Percentiles rank a stretch among this genome's conserved stretches.
These are phyloP conservation scores for Pogostemon cablin DNA, from an alignment of 257 asterid genomes.

Conservation along the genomic window DNA sequence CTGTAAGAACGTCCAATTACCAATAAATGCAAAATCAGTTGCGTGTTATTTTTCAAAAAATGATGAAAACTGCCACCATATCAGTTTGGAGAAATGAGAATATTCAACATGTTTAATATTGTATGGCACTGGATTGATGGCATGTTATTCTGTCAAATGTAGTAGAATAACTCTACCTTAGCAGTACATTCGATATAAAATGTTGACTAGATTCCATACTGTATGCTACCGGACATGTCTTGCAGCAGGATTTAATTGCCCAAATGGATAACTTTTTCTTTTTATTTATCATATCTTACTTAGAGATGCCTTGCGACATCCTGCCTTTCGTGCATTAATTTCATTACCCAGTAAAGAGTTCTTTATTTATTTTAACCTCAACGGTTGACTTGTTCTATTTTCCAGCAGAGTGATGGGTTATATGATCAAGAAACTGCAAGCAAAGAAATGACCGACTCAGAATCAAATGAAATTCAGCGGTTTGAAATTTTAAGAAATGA, in stretches of 20 bases:
- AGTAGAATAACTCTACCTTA: conserved; percentile 3
- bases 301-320: conserved; percentile 12
- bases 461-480: conserved; percentile 70
- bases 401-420: conserved; percentile 52
- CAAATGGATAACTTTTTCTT: background rate
- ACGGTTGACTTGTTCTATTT: conserved; percentile 17
- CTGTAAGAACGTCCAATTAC: background rate
- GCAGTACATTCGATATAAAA: conserved; percentile 17
- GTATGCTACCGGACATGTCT: conserved; percentile 16
- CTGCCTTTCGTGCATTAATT: conserved; percentile 12
- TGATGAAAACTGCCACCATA: background rate
- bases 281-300: background rate
- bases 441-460: conserved; percentile 48
- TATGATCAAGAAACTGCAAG: conserved; percentile 47
- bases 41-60: conserved; percentile 13
- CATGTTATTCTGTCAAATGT: conserved; percentile 18
- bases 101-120: conserved; percentile 14
- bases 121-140: conserved; percentile 9
- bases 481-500: conserved; percentile 79
- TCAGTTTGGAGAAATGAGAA: conserved; percentile 8
- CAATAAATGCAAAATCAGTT: conserved; percentile 9
- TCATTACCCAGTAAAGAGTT: background rate
- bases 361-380: background rate
- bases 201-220: conserved; percentile 1
- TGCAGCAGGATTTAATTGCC: conserved; percentile 3